Evolutionary conservation across 257 asterid genomes (phyloP).

Genomic region (Haberlea rhodopensis): DNA sequence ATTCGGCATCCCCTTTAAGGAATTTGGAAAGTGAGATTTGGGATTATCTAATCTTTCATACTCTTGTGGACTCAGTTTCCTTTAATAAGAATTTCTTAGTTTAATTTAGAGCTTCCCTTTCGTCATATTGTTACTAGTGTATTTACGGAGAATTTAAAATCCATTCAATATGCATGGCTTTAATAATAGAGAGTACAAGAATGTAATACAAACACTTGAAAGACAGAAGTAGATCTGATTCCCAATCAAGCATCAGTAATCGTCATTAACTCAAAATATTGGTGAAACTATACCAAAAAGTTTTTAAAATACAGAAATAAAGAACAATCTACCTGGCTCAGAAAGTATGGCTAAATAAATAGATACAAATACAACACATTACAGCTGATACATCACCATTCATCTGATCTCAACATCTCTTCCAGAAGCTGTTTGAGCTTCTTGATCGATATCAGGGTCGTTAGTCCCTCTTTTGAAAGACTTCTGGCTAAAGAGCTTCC

Average conservation of each 20-base stretch:
- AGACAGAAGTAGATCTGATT: neutral
- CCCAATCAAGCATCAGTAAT: neutral
- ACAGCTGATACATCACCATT: constrained; percentile 3
- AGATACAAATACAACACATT: constrained; percentile 13
- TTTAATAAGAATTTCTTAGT: no score
- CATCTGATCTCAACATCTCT: constrained; percentile 50
- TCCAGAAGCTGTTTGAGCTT: constrained; percentile 38
- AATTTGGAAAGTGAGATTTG: no score
- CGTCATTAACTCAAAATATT: neutral
- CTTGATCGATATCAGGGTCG: constrained; percentile 39
- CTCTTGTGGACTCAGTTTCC: no score
- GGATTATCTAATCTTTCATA: no score
- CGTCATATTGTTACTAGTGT: no score
- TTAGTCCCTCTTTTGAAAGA: constrained; percentile 45
- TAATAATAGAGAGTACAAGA: neutral
- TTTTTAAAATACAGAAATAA: neutral
- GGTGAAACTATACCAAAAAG: neutral
- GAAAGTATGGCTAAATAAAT: neutral
- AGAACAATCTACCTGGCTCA: no score
- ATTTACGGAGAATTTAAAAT: no score
- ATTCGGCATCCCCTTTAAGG: neutral
- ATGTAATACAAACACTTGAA: neutral
- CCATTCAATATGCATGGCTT: neutral
- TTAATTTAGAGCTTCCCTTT: neutral
- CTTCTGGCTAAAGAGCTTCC: constrained; percentile 55